Conservation (phyloP, 805 yeast genomes). For the Pichia occidentalis region DNA sequence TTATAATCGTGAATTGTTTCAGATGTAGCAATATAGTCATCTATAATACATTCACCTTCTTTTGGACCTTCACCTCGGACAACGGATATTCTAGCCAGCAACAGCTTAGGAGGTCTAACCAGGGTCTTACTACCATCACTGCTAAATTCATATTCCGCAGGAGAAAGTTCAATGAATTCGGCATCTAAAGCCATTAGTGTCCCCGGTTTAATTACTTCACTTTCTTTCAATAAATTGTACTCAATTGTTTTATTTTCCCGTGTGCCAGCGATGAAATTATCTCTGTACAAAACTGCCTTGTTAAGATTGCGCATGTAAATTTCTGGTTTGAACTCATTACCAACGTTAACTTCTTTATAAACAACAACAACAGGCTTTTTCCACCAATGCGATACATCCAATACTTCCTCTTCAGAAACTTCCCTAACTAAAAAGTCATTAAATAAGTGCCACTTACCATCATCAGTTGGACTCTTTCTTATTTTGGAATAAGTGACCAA, state of each 20-base stretch:
- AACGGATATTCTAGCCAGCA: constrained; percentile 86
- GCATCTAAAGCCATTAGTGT: constrained; percentile 90
- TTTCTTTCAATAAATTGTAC: constrained; percentile 57
- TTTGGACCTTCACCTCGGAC: constrained; percentile 63
- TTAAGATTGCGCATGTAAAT: constrained; percentile 50
- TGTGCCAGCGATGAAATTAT: constrained; percentile 63
- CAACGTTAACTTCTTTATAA: constrained; percentile 48
- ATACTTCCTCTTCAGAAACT: constrained; percentile 69
- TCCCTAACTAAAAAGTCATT: constrained; percentile 86
- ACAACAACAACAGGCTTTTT: constrained; percentile 71
- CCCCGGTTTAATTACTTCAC: constrained; percentile 71
- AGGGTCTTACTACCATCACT: constrained; percentile 64
- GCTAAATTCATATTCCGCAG: constrained; percentile 72
- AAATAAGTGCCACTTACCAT: constrained; percentile 64
- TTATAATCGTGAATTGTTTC: constrained; percentile 74
- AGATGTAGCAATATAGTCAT: constrained; percentile 79
- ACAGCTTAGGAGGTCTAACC: constrained; percentile 65
- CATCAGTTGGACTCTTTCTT: constrained; percentile 13
- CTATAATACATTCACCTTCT: constrained; percentile 77
- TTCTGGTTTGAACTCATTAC: constrained; percentile 38
- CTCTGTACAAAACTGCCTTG: constrained; percentile 61
- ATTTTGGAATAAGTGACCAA: constrained; percentile 40
- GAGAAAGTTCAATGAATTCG: constrained; percentile 79
- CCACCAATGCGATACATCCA: constrained; percentile 70
- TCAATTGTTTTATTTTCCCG: constrained; percentile 54